Evolutionary conservation across 306 rosid genomes (phyloP).

Genomic region (Cicer cuneatum): DNA sequence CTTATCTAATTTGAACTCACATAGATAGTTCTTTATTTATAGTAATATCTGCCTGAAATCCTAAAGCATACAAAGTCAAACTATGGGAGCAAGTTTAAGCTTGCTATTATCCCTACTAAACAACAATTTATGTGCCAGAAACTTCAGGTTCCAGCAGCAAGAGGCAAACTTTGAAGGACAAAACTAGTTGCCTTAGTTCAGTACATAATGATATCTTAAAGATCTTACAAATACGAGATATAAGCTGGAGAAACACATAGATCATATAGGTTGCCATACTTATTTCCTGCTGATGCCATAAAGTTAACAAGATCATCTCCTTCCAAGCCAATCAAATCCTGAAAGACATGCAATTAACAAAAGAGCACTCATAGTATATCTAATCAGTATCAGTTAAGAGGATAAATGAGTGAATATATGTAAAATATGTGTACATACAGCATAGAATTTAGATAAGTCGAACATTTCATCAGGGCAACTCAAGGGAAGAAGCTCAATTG

Average conservation of each 20-base stretch:
- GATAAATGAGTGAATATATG: conserved; percentile 26
- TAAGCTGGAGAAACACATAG: conserved; percentile 10
- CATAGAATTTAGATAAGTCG: conserved; percentile 71
- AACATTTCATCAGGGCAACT: conserved; percentile 62
- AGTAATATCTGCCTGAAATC: conserved; percentile 24
- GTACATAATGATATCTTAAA: conserved; percentile 31
- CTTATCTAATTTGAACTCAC: conserved; percentile 13
- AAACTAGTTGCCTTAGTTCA: conserved; percentile 21
- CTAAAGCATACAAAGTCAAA: conserved; percentile 12
- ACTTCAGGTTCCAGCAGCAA: conserved; percentile 20
- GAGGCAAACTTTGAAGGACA: neutral
- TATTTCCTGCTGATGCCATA: conserved; percentile 68
- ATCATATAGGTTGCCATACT: conserved; percentile 53
- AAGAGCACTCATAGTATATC: conserved; percentile 32
- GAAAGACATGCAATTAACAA: conserved; percentile 35
- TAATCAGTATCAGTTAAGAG: conserved; percentile 18
- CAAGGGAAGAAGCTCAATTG: conserved; percentile 89
- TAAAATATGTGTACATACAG: conserved; percentile 59
- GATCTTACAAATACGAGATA: conserved; percentile 35
- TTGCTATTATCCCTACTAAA: conserved; percentile 17
- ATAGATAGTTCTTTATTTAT: conserved; percentile 26
- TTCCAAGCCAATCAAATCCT: conserved; percentile 84
- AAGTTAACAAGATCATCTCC: conserved; percentile 72
- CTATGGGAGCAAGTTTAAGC: conserved; percentile 22
- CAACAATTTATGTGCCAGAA: conserved; percentile 3